Base-by-base conservation (phyloP, 1,284 basidiomycete species). In the Sanghuangporus sanghuang region DNA sequence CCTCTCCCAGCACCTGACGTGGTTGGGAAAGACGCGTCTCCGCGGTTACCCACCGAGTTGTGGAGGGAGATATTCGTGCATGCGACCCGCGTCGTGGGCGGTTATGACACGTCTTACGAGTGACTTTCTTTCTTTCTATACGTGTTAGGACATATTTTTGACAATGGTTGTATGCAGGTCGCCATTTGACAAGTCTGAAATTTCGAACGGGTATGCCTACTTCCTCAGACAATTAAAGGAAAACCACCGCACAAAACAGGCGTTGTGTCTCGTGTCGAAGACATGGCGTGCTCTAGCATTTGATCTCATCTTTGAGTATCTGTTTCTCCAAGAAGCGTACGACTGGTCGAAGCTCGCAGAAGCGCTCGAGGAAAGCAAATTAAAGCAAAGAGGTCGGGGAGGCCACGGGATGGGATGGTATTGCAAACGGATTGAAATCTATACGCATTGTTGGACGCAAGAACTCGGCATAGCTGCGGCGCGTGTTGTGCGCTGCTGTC, bases 161-260 rank as follows among this genome's bases (percentile, higher is more conserved):
- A 23, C 39, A 39, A 35, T 57, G 42, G 7, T 40, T 53, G n/a
- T 48, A 35, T 27, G 40, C 55, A 64, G 63, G 7, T 64, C 63
- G 12, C 63, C 63, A n/a, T 64, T 64, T 53, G 63, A 64, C n/a
- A 40, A 48, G 18, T 64, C 63, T 21, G 63, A 64, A 16, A 61
- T 64, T 23, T 49, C 39, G 38, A 59, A 64, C 14, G 63, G 63
- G 3, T 61, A 64, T 36, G 56, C 23, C 38, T 42, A 39, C 6
- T 64, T 64, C 59, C 58, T 64, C n/a, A 35, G 49, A 39, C 32
- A 44, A 7, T 52, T 64, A 21, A 39, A 58, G 32, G 32, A n/a
- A 12, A 61, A 56, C 48, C 63, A 64, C 23, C 59, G 55, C 16
- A 61, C 53, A 8, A 64, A 64, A 39, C 59, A 64, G 35, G 38